Conservation (phyloP, 768 basidiomycete genomes). For the Mycena capillaripes region DNA sequence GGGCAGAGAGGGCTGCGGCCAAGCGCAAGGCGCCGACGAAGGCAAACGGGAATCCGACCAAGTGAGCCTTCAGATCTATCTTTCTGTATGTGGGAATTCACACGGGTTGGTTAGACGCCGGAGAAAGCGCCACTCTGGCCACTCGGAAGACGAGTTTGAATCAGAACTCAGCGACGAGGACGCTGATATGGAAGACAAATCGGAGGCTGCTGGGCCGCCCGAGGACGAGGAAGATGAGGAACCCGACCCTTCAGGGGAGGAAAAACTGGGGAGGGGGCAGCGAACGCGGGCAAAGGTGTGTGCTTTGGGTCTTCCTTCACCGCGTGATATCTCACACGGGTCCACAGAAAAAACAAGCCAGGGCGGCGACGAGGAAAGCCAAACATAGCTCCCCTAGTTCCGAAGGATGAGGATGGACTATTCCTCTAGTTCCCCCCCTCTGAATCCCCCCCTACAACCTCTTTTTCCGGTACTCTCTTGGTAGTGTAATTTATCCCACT, state of each 20-base stretch:
- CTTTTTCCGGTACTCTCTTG: neutral
- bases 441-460: neutral
- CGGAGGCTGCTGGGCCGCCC: slow-evolving; percentile 43
- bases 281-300: slow-evolving; percentile 57
- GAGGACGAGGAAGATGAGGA: slow-evolving; percentile 42
- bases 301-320: neutral
- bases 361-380: slow-evolving; percentile 18
- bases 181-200: slow-evolving; percentile 47
- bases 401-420: too few relatives aligned
- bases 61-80: slow-evolving; percentile 49
- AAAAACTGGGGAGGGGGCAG: slow-evolving; percentile 55
- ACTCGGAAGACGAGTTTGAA: slow-evolving; percentile 58
- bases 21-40: slow-evolving; percentile 68
- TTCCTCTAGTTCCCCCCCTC: slow-evolving; percentile 11
- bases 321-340: neutral
- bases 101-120: slow-evolving; percentile 47
- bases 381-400: slow-evolving; percentile 29
- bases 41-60: slow-evolving; percentile 60
- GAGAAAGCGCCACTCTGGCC: slow-evolving; percentile 52
- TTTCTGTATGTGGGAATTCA: neutral
- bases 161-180: slow-evolving; percentile 57
- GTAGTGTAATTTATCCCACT: slow-evolving; percentile 14
- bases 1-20: slow-evolving; percentile 64
- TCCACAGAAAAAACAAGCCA: slow-evolving; percentile 28
- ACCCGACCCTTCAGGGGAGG: slow-evolving; percentile 45